Percentiles rank a stretch among this genome's conserved stretches.
Conservation (phyloP, 1,139 yeast genomes). For the Hemisphaericaspora subhashii region DNA sequence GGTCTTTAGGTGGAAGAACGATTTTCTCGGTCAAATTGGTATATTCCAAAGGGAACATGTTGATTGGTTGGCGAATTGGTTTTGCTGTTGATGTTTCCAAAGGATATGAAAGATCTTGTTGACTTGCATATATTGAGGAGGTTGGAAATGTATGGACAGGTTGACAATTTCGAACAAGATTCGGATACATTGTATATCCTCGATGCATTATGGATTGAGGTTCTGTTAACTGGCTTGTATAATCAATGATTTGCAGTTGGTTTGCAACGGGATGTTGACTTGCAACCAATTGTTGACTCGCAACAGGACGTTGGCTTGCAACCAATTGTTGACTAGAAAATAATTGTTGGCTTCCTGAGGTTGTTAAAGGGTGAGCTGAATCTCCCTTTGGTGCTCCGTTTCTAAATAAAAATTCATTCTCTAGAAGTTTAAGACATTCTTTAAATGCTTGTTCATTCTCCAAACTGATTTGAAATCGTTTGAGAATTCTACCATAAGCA, state of each 20-base stretch:
- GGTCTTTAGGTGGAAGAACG: conserved; percentile 4
- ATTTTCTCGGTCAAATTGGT: no score
- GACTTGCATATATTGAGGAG: conserved; percentile 1
- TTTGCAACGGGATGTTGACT: neutral
- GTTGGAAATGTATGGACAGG: conserved; percentile 2
- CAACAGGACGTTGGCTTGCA: neutral
- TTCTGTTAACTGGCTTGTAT: neutral
- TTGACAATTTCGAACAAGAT: neutral
- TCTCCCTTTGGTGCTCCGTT: conserved; percentile 2
- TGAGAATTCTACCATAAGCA: conserved; percentile 19
- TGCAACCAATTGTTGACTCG: neutral
- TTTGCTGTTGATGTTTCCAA: conserved; percentile 1
- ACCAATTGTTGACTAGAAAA: conserved; percentile 1
- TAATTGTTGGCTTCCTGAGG: conserved; percentile 2
- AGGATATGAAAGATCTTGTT: conserved; percentile 2
- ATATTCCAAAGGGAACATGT: neutral
- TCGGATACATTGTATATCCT: neutral
- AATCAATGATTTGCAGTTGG: neutral
- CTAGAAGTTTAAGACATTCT: conserved; percentile 12
- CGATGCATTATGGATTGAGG: neutral
- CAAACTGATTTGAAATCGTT: conserved; percentile 23
- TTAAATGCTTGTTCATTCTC: conserved; percentile 12
- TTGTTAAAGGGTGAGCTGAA: neutral
- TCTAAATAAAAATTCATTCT: conserved; percentile 5
- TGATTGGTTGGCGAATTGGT: conserved; percentile 1